phyloP scores from a whole-genome alignment of 352 stramenopile species.

The Phytophthora hibernalis region DNA sequence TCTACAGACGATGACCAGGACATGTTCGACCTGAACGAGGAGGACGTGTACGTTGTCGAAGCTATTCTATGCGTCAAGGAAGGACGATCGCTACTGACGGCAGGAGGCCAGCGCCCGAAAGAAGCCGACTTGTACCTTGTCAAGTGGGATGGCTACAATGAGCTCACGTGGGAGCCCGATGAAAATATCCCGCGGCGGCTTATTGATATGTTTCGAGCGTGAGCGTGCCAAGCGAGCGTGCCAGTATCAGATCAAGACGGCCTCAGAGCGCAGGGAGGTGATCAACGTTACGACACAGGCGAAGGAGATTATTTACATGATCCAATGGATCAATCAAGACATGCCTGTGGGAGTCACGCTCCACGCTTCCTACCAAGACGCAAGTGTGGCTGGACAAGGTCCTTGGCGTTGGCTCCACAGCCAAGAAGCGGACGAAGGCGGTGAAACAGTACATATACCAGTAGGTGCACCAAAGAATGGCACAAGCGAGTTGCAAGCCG shows the following conservation, averaged over 20 bases:
- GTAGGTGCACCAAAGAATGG: constrained; percentile 5
- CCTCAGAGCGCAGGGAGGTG: constrained; percentile 57
- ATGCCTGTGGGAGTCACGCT: constrained; percentile 59
- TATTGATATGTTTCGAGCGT: constrained; percentile 63
- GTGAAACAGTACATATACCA: constrained; percentile 37
- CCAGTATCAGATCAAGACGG: constrained; percentile 64
- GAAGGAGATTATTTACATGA: constrained; percentile 73
- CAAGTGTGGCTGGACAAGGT: constrained; percentile 79
- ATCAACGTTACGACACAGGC: constrained; percentile 64
- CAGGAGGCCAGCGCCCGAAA: constrained; percentile 42
- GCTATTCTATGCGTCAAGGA: constrained; percentile 75
- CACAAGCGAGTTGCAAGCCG: neutral
- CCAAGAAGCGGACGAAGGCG: constrained; percentile 56
- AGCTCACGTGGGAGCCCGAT: constrained; percentile 82
- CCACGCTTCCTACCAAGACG: constrained; percentile 60
- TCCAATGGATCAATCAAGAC: constrained; percentile 69
- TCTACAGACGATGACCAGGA: constrained; percentile 74
- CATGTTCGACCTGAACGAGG: constrained; percentile 76
- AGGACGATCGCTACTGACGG: constrained; percentile 49
- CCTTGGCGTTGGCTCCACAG: constrained; percentile 29
- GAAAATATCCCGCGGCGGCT: constrained; percentile 71
- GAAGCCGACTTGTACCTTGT: constrained; percentile 77
- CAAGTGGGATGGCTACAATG: constrained; percentile 83
- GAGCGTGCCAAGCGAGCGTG: constrained; percentile 56
- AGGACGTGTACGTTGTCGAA: constrained; percentile 79